A percentile compares a stretch with the other conserved stretches of the same genome.
phyloP scores from a whole-genome alignment of 2,329 filamentous ascomycete species.

The Nemania diffusa region DNA sequence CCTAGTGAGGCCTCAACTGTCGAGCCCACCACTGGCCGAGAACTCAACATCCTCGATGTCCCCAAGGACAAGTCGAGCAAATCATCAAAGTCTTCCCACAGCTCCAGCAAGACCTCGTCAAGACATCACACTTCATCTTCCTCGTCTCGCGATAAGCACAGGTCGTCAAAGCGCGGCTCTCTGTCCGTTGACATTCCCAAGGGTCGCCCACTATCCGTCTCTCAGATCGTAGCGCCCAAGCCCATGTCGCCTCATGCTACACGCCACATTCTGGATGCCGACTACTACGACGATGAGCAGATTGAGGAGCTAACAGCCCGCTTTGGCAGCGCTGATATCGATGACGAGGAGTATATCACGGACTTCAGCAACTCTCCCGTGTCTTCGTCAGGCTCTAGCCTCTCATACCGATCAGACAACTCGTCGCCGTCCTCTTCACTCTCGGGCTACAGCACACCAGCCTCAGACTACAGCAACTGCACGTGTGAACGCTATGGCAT shows the following conservation, averaged over 20 bases:
- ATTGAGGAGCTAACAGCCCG: conserved; percentile 83
- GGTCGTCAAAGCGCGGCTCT: conserved; percentile 60
- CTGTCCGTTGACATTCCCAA: conserved; percentile 78
- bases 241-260: conserved; percentile 89
- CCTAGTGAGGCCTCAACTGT: conserved; percentile 87
- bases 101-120: conserved; percentile 57
- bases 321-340: conserved; percentile 72
- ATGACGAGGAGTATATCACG: conserved; percentile 66
- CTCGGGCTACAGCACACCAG: conserved; percentile 81
- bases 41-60: conserved; percentile 97
- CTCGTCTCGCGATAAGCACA: conserved; percentile 55
- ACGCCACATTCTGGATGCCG: conserved; percentile 83
- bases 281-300: conserved; percentile 77
- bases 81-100: conserved; percentile 59
- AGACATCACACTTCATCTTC: conserved; percentile 51
- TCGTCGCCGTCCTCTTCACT: conserved; percentile 78
- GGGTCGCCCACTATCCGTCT: conserved; percentile 87
- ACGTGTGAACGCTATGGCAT: conserved; percentile 97
- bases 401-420: conserved; percentile 77
- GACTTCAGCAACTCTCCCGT: conserved; percentile 68
- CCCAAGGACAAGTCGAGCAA: conserved; percentile 63
- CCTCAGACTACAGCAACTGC: conserved; percentile 81
- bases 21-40: conserved; percentile 96
- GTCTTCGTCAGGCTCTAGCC: conserved; percentile 75
- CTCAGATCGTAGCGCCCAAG: conserved; percentile 90